A percentile compares a stretch with the other conserved stretches of the same genome.
These are phyloP conservation scores for Claviceps maximensis DNA, from an alignment of 2,329 filamentous ascomycete species.

Conservation along the genomic window DNA sequence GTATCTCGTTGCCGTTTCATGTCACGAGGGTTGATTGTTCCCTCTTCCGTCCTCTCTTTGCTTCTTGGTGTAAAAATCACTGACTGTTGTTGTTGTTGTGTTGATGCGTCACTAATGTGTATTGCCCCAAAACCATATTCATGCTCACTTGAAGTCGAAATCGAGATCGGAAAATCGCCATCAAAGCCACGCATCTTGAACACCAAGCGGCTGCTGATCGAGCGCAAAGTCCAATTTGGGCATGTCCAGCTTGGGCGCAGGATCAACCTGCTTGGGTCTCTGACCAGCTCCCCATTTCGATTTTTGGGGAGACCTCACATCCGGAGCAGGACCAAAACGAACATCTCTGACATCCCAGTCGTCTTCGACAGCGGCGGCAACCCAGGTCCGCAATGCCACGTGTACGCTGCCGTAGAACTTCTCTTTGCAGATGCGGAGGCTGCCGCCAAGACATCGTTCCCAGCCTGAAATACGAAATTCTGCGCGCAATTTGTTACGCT, in stretches of 20 bases:
- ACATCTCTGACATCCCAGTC: constrained; percentile 77
- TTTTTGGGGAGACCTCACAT: constrained; percentile 20
- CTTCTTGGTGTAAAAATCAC: not conserved
- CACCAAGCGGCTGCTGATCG: constrained; percentile 17
- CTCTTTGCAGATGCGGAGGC: constrained; percentile 83
- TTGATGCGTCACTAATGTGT: too few species aligned
- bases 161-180: too few species aligned
- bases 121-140: too few species aligned
- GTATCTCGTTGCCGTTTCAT: too few species aligned
- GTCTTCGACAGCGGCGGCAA: constrained; percentile 74
- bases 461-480: constrained; percentile 75
- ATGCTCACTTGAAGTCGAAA: not conserved
- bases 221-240: constrained; percentile 39
- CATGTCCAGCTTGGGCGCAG: constrained; percentile 49
- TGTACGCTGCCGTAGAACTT: constrained; percentile 94
- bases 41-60: too few species aligned
- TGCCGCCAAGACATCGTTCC: constrained; percentile 78
- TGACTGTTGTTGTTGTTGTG: not conserved
- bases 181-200: constrained; percentile 20
- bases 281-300: constrained; percentile 17
- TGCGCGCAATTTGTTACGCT: constrained; percentile 66
- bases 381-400: constrained; percentile 78
- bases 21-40: too few species aligned
- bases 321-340: constrained; percentile 49
- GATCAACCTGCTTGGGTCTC: constrained; percentile 34